These are phyloP conservation scores for Hypoxylon sp. DNA, from an alignment of 2,329 filamentous ascomycete species.

Conservation along the genomic window DNA sequence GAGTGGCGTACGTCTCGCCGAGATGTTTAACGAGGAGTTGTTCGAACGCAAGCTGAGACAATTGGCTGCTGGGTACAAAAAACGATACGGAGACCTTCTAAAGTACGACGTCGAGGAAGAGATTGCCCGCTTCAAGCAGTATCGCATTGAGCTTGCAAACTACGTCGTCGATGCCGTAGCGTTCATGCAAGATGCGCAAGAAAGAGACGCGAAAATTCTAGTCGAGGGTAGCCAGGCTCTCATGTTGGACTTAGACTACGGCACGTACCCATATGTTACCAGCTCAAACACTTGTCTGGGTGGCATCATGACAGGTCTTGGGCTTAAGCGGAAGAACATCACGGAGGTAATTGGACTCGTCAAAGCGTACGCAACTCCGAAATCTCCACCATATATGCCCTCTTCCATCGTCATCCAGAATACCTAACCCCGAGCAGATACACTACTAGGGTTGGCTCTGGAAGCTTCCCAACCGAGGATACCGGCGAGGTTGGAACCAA, in stretches of 20 bases:
- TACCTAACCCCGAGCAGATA: constrained; percentile 51
- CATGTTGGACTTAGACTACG: constrained; percentile 69
- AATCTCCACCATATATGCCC: not conserved
- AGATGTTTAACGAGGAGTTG: constrained; percentile 8
- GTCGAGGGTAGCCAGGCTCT: constrained; percentile 74
- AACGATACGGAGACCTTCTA: constrained; percentile 75
- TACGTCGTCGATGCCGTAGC: constrained; percentile 76
- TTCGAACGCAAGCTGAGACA: constrained; percentile 2
- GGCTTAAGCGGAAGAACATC: not conserved
- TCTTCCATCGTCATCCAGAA: not conserved
- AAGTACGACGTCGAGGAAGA: constrained; percentile 77
- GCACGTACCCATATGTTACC: constrained; percentile 66
- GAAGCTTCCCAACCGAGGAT: constrained; percentile 70
- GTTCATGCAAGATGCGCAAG: constrained; percentile 72
- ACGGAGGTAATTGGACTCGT: not conserved
- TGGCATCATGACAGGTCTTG: constrained; percentile 66
- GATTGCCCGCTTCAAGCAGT: constrained; percentile 70
- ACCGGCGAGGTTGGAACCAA: constrained; percentile 51
- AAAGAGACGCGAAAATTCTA: constrained; percentile 69
- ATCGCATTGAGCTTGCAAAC: constrained; percentile 67
- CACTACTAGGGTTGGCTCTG: constrained; percentile 67
- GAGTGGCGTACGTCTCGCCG: constrained; percentile 67
- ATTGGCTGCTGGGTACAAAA: constrained; percentile 62
- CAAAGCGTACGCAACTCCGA: not conserved
- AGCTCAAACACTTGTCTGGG: constrained; percentile 67